A percentile compares a stretch with the other conserved stretches of the same genome.
These are phyloP conservation scores for Ophiostoma pallidulum DNA, from an alignment of 2,329 filamentous ascomycete species.

Conservation along the genomic window DNA sequence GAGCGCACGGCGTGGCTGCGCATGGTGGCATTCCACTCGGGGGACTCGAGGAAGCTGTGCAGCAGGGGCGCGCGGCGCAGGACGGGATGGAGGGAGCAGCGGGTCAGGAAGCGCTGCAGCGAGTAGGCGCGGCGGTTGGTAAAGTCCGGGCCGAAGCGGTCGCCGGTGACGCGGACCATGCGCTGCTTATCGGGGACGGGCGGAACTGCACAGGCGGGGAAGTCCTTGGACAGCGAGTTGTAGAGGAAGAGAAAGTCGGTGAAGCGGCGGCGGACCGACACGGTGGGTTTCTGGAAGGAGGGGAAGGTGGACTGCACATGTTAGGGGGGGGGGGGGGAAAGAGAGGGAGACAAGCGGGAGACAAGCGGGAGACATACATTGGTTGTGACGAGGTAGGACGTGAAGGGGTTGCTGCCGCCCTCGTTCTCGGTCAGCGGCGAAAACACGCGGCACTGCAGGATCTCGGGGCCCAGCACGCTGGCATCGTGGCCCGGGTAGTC, in stretches of 20 bases:
- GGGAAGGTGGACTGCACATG: conserved; percentile 94
- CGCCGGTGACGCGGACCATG: conserved; percentile 96
- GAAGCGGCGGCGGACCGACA: conserved; percentile 78
- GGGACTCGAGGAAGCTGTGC: conserved; percentile 82
- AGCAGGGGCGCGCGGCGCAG: conserved; percentile 75
- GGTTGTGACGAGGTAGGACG: conserved; percentile 90
- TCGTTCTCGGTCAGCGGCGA: conserved; percentile 90
- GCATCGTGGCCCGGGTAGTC: conserved; percentile 44
- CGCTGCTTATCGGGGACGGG: conserved; percentile 97
- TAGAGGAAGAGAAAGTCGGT: conserved; percentile 97
- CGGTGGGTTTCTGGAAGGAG: conserved; percentile 75
- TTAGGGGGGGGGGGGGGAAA: not conserved
- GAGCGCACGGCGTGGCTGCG: conserved; percentile 59
- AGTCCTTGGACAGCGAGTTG: conserved; percentile 80
- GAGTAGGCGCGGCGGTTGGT: conserved; percentile 82
- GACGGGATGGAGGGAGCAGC: conserved; percentile 78
- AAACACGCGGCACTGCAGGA: conserved; percentile 73
- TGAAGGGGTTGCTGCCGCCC: conserved; percentile 91
- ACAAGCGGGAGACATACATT: conserved; percentile 44
- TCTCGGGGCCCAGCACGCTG: conserved; percentile 58
- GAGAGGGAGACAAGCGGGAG: not conserved
- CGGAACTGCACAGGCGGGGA: conserved; percentile 83
- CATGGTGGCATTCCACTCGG: conserved; percentile 97
- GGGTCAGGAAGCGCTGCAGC: conserved; percentile 79
- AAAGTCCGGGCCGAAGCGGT: conserved; percentile 90